Conservation (phyloP, 805 yeast genomes). For the Komagataella phaffii region DNA sequence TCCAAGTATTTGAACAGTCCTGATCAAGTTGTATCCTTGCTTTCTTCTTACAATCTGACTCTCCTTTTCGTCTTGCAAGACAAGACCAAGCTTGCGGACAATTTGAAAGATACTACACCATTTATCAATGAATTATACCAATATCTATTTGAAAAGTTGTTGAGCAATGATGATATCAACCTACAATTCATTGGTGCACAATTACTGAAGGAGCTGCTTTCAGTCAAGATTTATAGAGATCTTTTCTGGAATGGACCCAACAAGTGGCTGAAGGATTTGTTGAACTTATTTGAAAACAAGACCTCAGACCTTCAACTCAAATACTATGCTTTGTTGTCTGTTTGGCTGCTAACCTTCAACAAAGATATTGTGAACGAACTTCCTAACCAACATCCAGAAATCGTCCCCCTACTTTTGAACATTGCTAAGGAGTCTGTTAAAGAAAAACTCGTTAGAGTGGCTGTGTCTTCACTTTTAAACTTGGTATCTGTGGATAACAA, state of each 20-base stretch:
- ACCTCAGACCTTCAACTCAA: slow-evolving; percentile 62
- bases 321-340: slow-evolving; percentile 61
- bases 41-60: slow-evolving; percentile 41
- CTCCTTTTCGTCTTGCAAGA: slow-evolving; percentile 25
- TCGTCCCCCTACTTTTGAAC: slow-evolving; percentile 36
- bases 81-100: slow-evolving; percentile 3
- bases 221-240: slow-evolving; percentile 37
- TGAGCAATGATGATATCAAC: slow-evolving; percentile 26
- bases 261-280: slow-evolving; percentile 33
- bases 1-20: slow-evolving; percentile 33
- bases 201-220: slow-evolving; percentile 46
- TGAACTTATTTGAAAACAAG: slow-evolving; percentile 28
- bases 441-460: slow-evolving; percentile 78
- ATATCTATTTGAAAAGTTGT: slow-evolving; percentile 14
- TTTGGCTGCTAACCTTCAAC: slow-evolving; percentile 82
- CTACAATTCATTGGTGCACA: slow-evolving; percentile 53
- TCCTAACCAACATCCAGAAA: slow-evolving; percentile 37
- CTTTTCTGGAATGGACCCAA: slow-evolving; percentile 32
- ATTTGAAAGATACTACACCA: slow-evolving; percentile 3
- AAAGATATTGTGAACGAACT: slow-evolving; percentile 30
- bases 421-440: slow-evolving; percentile 75
- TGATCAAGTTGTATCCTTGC: slow-evolving; percentile 44
- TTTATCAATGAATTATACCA: slow-evolving; percentile 24
- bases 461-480: slow-evolving; percentile 63
- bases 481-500: slow-evolving; percentile 30